Percentiles rank a stretch among this genome's conserved stretches.
Conservation (phyloP, 495 filamentous ascomycete genomes). For the Hypoxylon perforatum region DNA sequence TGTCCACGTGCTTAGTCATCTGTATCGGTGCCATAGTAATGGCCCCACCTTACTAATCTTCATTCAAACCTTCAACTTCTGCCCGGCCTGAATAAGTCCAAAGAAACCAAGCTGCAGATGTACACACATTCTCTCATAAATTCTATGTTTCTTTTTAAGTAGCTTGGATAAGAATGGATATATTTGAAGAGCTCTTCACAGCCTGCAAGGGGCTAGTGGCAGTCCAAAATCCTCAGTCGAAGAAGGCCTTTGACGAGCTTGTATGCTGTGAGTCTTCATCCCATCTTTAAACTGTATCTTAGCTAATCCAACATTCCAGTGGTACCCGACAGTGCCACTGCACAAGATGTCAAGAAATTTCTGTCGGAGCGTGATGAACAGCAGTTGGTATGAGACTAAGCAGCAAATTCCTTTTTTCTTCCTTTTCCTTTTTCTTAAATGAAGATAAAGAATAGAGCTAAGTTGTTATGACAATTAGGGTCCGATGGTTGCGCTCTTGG, state of each 20-base stretch:
- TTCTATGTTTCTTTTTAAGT: too few species aligned
- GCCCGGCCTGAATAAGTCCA: constrained; percentile 6
- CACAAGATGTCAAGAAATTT: constrained; percentile 5
- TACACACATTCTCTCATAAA: too few species aligned
- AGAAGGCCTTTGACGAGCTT: constrained; percentile 13
- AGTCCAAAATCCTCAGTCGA: background rate
- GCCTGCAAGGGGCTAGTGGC: constrained; percentile 13
- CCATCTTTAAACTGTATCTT: background rate
- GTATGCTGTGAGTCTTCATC: constrained; percentile 7
- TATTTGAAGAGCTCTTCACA: constrained; percentile 24
- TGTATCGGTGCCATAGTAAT: too few species aligned
- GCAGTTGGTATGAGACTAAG: constrained; percentile 7
- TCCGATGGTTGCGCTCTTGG: constrained; percentile 21
- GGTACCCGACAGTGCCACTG: constrained; percentile 6
- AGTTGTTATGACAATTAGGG: constrained; percentile 16
- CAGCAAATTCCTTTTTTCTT: background rate
- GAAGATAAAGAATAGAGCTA: background rate
- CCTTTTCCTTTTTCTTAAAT: too few species aligned
- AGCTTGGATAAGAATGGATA: constrained; percentile 6
- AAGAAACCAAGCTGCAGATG: too few species aligned
- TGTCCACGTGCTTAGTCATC: too few species aligned
- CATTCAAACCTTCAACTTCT: background rate
- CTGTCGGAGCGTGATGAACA: background rate
- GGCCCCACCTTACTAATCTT: too few species aligned
- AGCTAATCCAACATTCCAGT: constrained; percentile 14